These are phyloP conservation scores for Vitis hybrid DNA, from an alignment of 177 flowering plant species.

Conservation along the genomic window DNA sequence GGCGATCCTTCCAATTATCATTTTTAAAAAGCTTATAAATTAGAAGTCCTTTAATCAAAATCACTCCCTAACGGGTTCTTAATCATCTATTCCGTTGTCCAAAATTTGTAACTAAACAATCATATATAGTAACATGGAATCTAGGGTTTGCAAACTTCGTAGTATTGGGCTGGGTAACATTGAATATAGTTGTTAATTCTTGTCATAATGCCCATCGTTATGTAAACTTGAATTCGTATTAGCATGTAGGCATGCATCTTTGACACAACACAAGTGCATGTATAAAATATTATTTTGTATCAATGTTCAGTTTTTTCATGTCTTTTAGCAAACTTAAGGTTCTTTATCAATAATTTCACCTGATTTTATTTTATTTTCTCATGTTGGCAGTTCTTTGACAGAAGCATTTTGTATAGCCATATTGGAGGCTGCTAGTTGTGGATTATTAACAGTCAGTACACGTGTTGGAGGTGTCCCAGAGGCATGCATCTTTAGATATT, in stretches of 20 bases:
- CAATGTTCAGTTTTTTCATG: no score
- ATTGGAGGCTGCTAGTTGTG: conserved; percentile 99
- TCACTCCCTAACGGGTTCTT: not conserved
- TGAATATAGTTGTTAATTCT: not conserved
- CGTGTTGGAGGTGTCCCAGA: conserved; percentile 99
- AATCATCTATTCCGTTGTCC: not conserved
- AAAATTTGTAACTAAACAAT: not conserved
- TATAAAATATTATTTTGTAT: no score
- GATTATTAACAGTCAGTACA: conserved; percentile 94
- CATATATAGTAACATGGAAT: not conserved
- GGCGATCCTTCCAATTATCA: no score
- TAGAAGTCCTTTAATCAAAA: no score
- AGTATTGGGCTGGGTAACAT: not conserved
- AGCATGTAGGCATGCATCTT: not conserved
- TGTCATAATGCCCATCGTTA: not conserved
- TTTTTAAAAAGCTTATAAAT: no score
- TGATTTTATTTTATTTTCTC: not conserved
- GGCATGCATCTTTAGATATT: conserved; percentile 41
- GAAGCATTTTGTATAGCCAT: conserved; percentile 99
- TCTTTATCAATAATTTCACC: no score
- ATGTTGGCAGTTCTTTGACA: conserved; percentile 71
- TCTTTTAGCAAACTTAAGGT: no score
- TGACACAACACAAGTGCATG: no score
- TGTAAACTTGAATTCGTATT: not conserved
- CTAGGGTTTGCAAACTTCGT: not conserved